Base-by-base conservation (phyloP, 805 yeast species). In the Scheffersomyces lignosus region DNA sequence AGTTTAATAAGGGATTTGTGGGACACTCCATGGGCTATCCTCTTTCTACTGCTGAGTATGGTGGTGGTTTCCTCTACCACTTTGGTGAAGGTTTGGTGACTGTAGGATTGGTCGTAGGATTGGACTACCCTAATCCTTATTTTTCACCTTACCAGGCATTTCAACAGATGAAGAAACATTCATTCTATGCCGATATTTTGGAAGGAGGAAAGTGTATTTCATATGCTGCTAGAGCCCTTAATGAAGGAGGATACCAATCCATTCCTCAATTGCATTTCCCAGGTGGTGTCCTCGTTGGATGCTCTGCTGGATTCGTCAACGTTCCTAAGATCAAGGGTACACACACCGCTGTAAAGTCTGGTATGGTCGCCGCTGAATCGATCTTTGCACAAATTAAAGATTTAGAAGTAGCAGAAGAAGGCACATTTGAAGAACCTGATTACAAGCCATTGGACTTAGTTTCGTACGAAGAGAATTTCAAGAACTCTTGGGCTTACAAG, bases 311-410 rank as follows among this genome's bases (percentile, higher is more conserved):
- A 1, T 91, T 93, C 61, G 77, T 93, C 79, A 93, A 93, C 58
- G 98, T 93, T 29, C 97, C 99, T 36, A 93, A 91, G 62, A 87
- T 93, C 54, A 93, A 93, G 66, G 99, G 99, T 12, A 83, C 97
- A 0, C 99, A 93, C 60, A 91, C 96, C 1, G 98, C 99, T 1
- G 87, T 93, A 80, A 93, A 93, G 62, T 75, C 93, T 7, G 99
- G 98, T 22, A 82, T 93, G 75, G 62, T 93, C 18, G 99, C 99
- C 2, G 99, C 98, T 2, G 97, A 93, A 53, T 58, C 75, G 15
- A 84, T 89, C 28, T 88, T 71, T 52, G 68, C 71, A 3, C 44
- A 40, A 16, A 43, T 68, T 29, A 56, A 54, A 32, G 73, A 66
- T 6, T 64, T 84, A 34, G 70, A 77, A 2, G 60, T 65, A 14